phyloP scores from a whole-genome alignment of 2,329 filamentous ascomycete genomes.

The Tricladium varicosporioides region DNA sequence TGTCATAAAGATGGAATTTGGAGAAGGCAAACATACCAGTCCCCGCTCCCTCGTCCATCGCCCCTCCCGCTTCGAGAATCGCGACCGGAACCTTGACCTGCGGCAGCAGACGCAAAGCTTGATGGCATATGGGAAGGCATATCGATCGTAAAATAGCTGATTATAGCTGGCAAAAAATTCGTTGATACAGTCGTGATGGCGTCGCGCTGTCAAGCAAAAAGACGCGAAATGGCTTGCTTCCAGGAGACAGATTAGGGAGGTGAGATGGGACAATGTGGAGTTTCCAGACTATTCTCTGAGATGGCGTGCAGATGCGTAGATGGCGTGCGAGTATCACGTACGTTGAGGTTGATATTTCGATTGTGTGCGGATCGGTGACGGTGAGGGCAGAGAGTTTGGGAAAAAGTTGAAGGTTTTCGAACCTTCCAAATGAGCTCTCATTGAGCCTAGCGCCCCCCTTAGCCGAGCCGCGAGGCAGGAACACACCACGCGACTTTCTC shows the following conservation, averaged over 20 bases:
- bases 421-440: not conserved
- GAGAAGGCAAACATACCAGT: slow-evolving; percentile 60
- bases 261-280: not conserved
- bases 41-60: slow-evolving; percentile 60
- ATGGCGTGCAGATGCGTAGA: slow-evolving; percentile 2
- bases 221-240: slow-evolving; percentile 17
- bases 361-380: not conserved
- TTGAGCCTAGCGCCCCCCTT: not conserved
- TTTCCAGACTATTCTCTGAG: slow-evolving; percentile 1
- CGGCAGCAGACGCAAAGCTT: slow-evolving; percentile 81
- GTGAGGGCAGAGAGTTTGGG: not conserved
- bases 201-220: slow-evolving; percentile 20
- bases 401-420: not conserved
- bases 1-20: not conserved
- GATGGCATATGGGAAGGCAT: slow-evolving; percentile 77
- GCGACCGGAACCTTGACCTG: slow-evolving; percentile 67
- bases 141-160: slow-evolving; percentile 21
- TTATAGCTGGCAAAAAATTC: slow-evolving; percentile 13
- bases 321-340: not conserved
- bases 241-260: slow-evolving; percentile 1
- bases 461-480: not conserved
- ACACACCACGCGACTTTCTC: not conserved
- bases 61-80: slow-evolving; percentile 57
- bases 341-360: not conserved
- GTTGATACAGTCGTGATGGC: slow-evolving; percentile 8